Conservation (phyloP, 2,329 filamentous ascomycete genomes). For the Dendryphion nanum region DNA sequence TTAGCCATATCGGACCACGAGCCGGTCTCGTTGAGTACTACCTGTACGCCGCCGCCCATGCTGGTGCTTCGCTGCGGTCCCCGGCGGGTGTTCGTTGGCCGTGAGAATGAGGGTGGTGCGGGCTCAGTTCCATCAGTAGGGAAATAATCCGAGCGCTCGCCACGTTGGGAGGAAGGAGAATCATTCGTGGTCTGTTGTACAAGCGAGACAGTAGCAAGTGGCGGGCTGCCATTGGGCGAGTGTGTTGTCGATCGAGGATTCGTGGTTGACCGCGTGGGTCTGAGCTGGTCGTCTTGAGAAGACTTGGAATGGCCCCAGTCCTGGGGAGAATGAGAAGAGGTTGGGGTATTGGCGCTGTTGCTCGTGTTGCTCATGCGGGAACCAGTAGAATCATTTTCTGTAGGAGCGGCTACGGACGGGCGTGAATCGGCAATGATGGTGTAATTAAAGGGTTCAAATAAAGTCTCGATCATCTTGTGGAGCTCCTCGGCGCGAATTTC, state of each 20-base stretch:
- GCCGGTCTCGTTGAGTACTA: constrained; percentile 83
- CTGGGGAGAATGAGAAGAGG: constrained; percentile 28
- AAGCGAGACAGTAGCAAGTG: constrained; percentile 32
- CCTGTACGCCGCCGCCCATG: constrained; percentile 81
- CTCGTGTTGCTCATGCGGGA: constrained; percentile 34
- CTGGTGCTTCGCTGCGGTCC: constrained; percentile 70
- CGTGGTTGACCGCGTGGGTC: constrained; percentile 33
- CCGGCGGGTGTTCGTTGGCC: constrained; percentile 48
- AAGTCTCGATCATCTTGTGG: constrained; percentile 88
- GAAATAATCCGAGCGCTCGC: constrained; percentile 36
- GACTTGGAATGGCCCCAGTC: constrained; percentile 30
- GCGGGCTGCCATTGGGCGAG: constrained; percentile 49
- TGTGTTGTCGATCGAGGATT: constrained; percentile 45
- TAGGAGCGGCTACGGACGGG: constrained; percentile 30
- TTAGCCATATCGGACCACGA: constrained; percentile 91
- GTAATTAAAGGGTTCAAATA: constrained; percentile 96
- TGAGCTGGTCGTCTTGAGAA: constrained; percentile 39
- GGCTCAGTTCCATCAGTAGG: constrained; percentile 29
- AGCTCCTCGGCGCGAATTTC: constrained; percentile 94
- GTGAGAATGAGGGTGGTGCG: constrained; percentile 34
- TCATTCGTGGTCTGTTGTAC: constrained; percentile 19
- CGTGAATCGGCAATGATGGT: constrained; percentile 77
- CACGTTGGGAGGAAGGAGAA: constrained; percentile 35
- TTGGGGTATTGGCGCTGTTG: constrained; percentile 30
- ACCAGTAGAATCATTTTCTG: constrained; percentile 27